phyloP scores from a whole-genome alignment of 75 land plant species.

The Adiantum capillusveneris region DNA sequence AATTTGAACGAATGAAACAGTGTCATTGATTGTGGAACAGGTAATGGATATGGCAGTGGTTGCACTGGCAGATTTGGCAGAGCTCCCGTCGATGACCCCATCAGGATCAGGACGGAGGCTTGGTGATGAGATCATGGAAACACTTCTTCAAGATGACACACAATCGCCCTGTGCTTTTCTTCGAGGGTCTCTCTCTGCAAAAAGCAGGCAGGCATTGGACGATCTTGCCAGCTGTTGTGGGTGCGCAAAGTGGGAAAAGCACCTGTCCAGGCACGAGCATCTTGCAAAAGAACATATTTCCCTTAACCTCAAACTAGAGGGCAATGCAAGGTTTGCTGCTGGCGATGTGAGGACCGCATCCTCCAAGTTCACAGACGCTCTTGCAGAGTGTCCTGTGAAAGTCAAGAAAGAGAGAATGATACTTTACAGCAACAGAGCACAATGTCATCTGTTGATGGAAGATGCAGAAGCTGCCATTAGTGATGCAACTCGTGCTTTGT shows the following conservation, averaged over 20 bases:
- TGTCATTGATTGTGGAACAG: constrained; percentile 5
- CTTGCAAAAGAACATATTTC: constrained; percentile 23
- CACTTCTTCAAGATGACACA: constrained; percentile 24
- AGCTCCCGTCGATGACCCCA: constrained; percentile 23
- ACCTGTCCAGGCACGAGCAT: constrained; percentile 28
- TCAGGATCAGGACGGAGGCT: constrained; percentile 15
- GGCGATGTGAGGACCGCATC: constrained; percentile 48
- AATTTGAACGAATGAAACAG: not conserved
- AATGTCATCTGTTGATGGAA: constrained; percentile 44
- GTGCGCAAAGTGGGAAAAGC: constrained; percentile 29
- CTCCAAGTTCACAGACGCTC: constrained; percentile 37
- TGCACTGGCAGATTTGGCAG: constrained; percentile 50
- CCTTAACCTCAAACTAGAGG: constrained; percentile 33
- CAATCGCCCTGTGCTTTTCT: constrained; percentile 11
- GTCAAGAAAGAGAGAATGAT: constrained; percentile 52
- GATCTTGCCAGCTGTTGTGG: constrained; percentile 12
- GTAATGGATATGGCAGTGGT: constrained; percentile 34
- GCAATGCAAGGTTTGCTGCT: constrained; percentile 34
- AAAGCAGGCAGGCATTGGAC: constrained; percentile 5
- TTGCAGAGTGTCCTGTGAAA: constrained; percentile 45
- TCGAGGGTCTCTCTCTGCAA: constrained; percentile 2
- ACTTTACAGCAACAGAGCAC: constrained; percentile 73
- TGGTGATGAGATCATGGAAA: constrained; percentile 37
- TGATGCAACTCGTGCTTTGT: constrained; percentile 66
- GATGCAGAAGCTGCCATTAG: constrained; percentile 48